phyloP scores from a whole-genome alignment of 2,329 filamentous ascomycete species.

The Apiospora hydei region DNA sequence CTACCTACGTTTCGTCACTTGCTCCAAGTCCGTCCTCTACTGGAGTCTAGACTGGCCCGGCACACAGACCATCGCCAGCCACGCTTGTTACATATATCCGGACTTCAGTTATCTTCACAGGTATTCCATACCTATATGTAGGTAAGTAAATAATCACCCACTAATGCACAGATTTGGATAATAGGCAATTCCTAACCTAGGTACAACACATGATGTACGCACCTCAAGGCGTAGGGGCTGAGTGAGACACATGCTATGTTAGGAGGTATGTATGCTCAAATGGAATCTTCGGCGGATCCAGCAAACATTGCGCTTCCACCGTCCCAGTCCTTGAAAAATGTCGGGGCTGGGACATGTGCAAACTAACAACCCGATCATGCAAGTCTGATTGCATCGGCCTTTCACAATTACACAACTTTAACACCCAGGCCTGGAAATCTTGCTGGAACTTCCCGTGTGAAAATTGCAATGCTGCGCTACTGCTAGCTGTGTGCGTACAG shows the following conservation, averaged over 20 bases:
- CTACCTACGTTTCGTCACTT: conserved; percentile 7
- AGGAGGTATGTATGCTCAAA: too few relatives aligned
- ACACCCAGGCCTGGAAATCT: not conserved
- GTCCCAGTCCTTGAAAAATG: not conserved
- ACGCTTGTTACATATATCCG: not conserved
- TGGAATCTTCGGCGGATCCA: conserved; percentile 5
- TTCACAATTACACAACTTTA: not conserved
- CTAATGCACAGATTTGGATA: not conserved
- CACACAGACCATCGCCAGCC: not conserved
- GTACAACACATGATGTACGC: not conserved
- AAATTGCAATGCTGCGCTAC: not conserved
- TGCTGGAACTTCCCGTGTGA: not conserved
- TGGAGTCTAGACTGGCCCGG: not conserved
- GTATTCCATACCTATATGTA: not conserved
- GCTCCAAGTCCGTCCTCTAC: not conserved
- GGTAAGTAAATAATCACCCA: not conserved
- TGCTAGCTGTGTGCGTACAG: not conserved
- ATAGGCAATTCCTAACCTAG: not conserved
- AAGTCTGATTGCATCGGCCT: not conserved
- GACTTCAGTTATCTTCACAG: not conserved
- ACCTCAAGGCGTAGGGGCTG: not conserved
- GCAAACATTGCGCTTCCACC: conserved; percentile 10
- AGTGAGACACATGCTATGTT: not conserved
- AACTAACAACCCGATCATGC: conserved; percentile 10
- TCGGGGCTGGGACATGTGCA: conserved; percentile 14